Base-by-base conservation (phyloP, 140 eudicot genomes). In the Bidens hawaiensis region DNA sequence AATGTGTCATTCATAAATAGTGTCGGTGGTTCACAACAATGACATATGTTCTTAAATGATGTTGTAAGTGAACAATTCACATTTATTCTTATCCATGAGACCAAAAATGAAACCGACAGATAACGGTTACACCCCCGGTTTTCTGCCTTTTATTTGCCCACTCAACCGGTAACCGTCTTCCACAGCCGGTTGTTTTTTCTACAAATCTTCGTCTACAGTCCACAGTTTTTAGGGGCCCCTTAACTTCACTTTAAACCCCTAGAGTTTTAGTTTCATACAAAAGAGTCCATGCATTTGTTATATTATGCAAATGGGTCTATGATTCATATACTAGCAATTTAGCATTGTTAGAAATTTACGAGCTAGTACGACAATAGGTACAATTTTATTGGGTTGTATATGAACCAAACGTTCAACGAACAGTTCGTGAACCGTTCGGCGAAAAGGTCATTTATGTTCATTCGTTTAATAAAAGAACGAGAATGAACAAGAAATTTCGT, bases 171-270 rank as follows among this genome's bases (percentile, higher is more conserved):
- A 28, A 57, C 26, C 76, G 28, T 4, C 46, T 17, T 9, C 19
- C 28, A 28, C 48, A 77, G 78, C 82, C 82, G 78, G 74, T 71
- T 14, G 82, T 77, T 77, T 77, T n/a, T n/a, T 49, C n/a, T 17
- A 18, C 38, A 63, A 62, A 62, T 68, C 76, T 71, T 53, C 23
- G 51, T 8, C 64, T 33, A 46, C 62, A 52, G 82, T 71, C 67
- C 63, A 69, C 73, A 17, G 78, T 77, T 71, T 77, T 64, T 74
- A 43, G n/a, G n/a, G n/a, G 45, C 13, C 45, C 4, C 45, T 38
- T 24, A n/a, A n/a, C n/a, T n/a, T 13, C 60, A 53, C 38, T 23
- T 50, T 15, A 31, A 33, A 47, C 47, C 67, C 73, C 4, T 55
- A 17, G 1, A 1, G 0, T 17, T 73, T 18, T 12, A 23, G 24